Conservation (phyloP, 768 basidiomycete genomes). For the Mycena galericulata region DNA sequence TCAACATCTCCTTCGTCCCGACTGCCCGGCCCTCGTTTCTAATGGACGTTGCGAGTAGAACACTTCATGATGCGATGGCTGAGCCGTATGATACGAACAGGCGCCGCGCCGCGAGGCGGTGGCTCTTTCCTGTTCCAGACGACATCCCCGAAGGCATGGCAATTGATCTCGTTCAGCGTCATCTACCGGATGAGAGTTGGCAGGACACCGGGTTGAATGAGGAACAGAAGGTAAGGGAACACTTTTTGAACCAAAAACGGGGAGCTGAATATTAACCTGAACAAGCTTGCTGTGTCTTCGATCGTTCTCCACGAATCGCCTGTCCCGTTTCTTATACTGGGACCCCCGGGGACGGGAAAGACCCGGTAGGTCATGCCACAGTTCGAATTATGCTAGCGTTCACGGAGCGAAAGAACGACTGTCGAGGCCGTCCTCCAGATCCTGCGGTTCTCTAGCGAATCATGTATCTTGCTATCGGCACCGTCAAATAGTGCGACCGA, state of each 20-base stretch:
- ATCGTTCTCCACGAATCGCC: conserved; percentile 57
- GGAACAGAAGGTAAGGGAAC: conserved; percentile 55
- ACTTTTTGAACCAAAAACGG: conserved; percentile 9
- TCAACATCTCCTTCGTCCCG: conserved; percentile 63
- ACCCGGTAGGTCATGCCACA: conserved; percentile 50
- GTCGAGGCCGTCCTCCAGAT: conserved; percentile 64
- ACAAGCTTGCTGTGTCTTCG: conserved; percentile 55
- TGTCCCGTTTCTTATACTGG: conserved; percentile 62
- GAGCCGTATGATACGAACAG: conserved; percentile 23
- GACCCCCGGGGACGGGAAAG: conserved; percentile 66
- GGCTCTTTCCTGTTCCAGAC: conserved; percentile 58
- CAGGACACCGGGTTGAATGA: conserved; percentile 58
- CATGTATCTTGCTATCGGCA: conserved; percentile 62
- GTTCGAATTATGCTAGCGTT: neutral
- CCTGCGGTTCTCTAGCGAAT: conserved; percentile 58
- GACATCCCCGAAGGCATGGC: conserved; percentile 41
- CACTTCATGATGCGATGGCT: conserved; percentile 42
- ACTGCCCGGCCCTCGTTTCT: conserved; percentile 55
- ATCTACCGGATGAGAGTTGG: conserved; percentile 53
- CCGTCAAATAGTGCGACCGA: conserved; percentile 66
- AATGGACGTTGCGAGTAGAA: conserved; percentile 56
- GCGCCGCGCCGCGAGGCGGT: conserved; percentile 50
- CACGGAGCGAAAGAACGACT: conserved; percentile 51
- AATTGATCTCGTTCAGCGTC: conserved; percentile 37
- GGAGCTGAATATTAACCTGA: neutral